A percentile compares a stretch with the other conserved stretches of the same genome.
Evolutionary conservation across 257 asterid species (phyloP).

Genomic region (Gentiana macrophylla): DNA sequence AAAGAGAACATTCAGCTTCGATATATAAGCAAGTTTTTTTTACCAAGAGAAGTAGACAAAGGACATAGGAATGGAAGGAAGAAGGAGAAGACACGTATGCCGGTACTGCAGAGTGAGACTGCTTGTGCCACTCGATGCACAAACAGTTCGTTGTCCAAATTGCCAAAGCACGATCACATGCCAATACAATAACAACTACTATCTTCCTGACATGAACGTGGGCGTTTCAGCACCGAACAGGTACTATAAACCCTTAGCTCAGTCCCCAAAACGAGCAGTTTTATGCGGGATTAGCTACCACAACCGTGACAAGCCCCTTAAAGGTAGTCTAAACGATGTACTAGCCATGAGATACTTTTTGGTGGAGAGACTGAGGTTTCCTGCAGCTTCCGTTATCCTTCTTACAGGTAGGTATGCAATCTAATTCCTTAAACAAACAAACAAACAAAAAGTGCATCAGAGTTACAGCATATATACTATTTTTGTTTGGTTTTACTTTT

Average conservation of each 20-base stretch:
- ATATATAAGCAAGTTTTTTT: not conserved
- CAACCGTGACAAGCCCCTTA: slow-evolving; percentile 36
- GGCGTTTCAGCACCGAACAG: slow-evolving; percentile 5
- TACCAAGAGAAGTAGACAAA: not conserved
- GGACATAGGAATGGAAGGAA: slow-evolving; percentile 26
- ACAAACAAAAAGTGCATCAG: not conserved
- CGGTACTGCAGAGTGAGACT: slow-evolving; percentile 33
- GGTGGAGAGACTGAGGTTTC: slow-evolving; percentile 44
- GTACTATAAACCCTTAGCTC: slow-evolving; percentile 15
- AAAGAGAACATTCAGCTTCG: not conserved
- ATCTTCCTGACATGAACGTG: slow-evolving; percentile 12
- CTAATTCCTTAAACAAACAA: not conserved
- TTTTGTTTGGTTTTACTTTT: slow-evolving; percentile 5
- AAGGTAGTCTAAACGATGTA: slow-evolving; percentile 58
- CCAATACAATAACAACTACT: slow-evolving; percentile 8
- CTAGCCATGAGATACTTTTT: slow-evolving; percentile 36
- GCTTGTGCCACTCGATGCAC: slow-evolving; percentile 30
- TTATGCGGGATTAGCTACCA: slow-evolving; percentile 59
- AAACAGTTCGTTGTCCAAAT: slow-evolving; percentile 29
- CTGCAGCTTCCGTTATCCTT: slow-evolving; percentile 40
- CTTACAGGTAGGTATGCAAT: slow-evolving; percentile 42
- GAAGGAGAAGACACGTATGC: slow-evolving; percentile 25
- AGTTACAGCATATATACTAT: not conserved
- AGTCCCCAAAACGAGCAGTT: slow-evolving; percentile 52
- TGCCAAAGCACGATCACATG: slow-evolving; percentile 23